Conservation (phyloP, 2,329 filamentous ascomycete species). For the Pseudogymnoascus sp. region DNA sequence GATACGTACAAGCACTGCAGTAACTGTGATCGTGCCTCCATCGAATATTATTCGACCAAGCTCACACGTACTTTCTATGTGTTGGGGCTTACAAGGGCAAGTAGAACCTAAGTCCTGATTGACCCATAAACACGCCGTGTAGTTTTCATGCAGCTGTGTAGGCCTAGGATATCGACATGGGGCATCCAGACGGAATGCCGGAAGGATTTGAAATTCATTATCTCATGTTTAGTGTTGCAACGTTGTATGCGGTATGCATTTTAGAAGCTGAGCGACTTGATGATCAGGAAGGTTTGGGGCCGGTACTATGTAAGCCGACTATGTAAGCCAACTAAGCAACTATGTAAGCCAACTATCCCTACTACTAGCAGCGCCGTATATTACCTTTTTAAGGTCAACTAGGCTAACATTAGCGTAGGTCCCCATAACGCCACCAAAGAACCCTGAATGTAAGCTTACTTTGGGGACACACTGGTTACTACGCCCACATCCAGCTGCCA, state of each 20-base stretch:
- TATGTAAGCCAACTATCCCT: no score
- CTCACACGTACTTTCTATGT: background rate
- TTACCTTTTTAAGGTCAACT: slow-evolving; percentile 1
- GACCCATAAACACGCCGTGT: background rate
- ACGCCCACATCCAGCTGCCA: background rate
- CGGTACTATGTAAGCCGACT: background rate
- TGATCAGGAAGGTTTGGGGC: background rate
- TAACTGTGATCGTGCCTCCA: background rate
- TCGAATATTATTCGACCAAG: background rate
- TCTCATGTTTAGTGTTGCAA: background rate
- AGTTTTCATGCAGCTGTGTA: background rate
- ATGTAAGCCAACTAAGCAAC: no score
- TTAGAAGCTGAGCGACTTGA: background rate
- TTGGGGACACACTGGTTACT: background rate
- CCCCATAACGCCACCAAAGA: background rate
- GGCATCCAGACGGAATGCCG: background rate
- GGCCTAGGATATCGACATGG: background rate
- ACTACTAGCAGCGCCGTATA: background rate
- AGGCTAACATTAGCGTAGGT: background rate
- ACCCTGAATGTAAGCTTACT: background rate
- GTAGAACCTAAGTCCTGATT: background rate
- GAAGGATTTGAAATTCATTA: background rate
- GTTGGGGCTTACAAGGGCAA: background rate
- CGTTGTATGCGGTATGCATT: background rate
- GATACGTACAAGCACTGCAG: background rate